Evolutionary conservation across 352 stramenopile species (phyloP).

Genomic region (Phytophthora cryptogea): DNA sequence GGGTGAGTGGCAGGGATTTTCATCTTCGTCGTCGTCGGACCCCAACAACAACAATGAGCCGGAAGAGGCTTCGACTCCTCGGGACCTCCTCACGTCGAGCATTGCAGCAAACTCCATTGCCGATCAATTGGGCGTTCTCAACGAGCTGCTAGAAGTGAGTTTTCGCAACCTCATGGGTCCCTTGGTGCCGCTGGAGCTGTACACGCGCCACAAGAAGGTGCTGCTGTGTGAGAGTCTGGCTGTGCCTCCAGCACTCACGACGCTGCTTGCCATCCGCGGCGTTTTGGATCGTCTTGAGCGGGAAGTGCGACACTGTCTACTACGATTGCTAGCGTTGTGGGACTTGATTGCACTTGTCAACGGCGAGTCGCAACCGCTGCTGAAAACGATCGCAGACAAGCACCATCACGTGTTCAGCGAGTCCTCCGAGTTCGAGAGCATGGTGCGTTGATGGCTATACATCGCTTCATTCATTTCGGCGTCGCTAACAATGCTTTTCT

Average conservation of each 20-base stretch:
- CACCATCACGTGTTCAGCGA: conserved; percentile 66
- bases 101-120: conserved; percentile 11
- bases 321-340: conserved; percentile 64
- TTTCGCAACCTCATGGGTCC: conserved; percentile 68
- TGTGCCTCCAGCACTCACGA: conserved; percentile 45
- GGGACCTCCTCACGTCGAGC: conserved; percentile 21
- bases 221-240: conserved; percentile 40
- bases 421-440: conserved; percentile 59
- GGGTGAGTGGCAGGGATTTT: conserved; percentile 73
- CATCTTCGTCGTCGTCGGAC: conserved; percentile 7
- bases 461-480: neutral
- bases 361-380: conserved; percentile 35
- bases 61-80: conserved; percentile 25
- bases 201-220: conserved; percentile 46
- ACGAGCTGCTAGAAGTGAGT: conserved; percentile 69
- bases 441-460: conserved; percentile 37
- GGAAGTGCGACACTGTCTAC: conserved; percentile 56
- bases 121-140: conserved; percentile 50
- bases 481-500: neutral
- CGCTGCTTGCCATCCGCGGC: conserved; percentile 46
- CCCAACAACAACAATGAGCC: conserved; percentile 25
- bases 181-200: conserved; percentile 49
- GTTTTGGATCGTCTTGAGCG: conserved; percentile 52
- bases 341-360: conserved; percentile 48
- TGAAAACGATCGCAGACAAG: conserved; percentile 54